A percentile compares a stretch with the other conserved stretches of the same genome.
Evolutionary conservation across 129 eudicot genomes (phyloP).

Genomic region (Ambrosia trifida): DNA sequence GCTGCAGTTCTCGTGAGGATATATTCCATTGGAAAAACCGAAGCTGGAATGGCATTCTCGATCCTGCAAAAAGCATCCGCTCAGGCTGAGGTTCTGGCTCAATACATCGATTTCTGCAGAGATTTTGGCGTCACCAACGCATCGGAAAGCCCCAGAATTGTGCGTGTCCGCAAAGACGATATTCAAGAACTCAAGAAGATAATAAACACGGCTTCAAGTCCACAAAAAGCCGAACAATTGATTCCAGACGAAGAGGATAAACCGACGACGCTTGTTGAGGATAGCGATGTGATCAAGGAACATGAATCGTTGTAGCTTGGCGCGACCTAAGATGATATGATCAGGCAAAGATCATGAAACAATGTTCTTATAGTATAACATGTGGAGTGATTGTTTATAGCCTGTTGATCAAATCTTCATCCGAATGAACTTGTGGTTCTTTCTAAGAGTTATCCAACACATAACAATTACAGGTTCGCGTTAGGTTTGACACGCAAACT

Average conservation of each 20-base stretch:
- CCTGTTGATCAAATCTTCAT: constrained; percentile 2
- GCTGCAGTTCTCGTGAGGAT: constrained; percentile 45
- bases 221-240: not conserved
- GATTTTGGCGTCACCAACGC: constrained; percentile 64
- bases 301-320: not conserved
- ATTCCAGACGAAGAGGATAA: constrained; percentile 24
- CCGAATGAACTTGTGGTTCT: constrained; percentile 5
- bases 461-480: no score
- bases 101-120: constrained; percentile 49
- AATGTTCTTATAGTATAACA: not conserved
- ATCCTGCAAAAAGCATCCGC: constrained; percentile 47
- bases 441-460: not conserved
- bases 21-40: constrained; percentile 45
- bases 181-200: constrained; percentile 59
- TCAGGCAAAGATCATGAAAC: not conserved
- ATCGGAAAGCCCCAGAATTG: constrained; percentile 47
- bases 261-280: constrained; percentile 16
- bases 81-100: constrained; percentile 61
- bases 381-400: constrained; percentile 6
- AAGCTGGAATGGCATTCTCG: constrained; percentile 54
- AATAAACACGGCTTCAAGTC: constrained; percentile 30
- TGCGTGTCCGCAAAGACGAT: constrained; percentile 45
- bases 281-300: constrained; percentile 1
- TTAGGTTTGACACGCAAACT: no score
- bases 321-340: constrained; percentile 5